Evolutionary conservation across 2,329 filamentous ascomycete species (phyloP).

Genomic region (Colletotrichum salicis): DNA sequence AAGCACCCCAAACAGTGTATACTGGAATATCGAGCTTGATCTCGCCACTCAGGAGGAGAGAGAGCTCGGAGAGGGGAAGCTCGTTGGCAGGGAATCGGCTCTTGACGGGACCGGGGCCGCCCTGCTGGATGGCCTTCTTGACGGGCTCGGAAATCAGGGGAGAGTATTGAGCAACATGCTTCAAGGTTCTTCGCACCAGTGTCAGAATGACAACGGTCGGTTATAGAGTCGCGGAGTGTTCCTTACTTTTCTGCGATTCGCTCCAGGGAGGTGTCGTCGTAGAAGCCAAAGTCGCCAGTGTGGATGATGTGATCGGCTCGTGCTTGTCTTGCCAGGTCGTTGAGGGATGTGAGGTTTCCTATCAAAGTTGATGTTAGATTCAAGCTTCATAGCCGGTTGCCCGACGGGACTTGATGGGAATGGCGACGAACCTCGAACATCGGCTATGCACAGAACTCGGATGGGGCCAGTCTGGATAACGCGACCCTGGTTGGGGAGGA

Average conservation of each 20-base stretch:
- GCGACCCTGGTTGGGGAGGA: slow-evolving; percentile 75
- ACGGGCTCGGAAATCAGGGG: slow-evolving; percentile 85
- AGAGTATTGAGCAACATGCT: slow-evolving; percentile 98
- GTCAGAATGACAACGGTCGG: slow-evolving; percentile 34
- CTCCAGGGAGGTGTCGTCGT: slow-evolving; percentile 94
- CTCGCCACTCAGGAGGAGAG: slow-evolving; percentile 86
- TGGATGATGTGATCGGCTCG: slow-evolving; percentile 98
- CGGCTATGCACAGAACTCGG: slow-evolving; percentile 76
- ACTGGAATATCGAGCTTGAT: slow-evolving; percentile 95
- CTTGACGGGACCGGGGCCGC: slow-evolving; percentile 83
- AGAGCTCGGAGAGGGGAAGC: slow-evolving; percentile 90
- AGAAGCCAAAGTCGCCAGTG: slow-evolving; percentile 99
- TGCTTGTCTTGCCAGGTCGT: slow-evolving; percentile 94
- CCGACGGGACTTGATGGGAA: slow-evolving; percentile 23
- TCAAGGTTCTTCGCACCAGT: slow-evolving; percentile 77
- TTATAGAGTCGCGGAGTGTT: slow-evolving; percentile 34
- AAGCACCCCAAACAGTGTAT: slow-evolving; percentile 99
- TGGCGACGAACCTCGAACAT: slow-evolving; percentile 71
- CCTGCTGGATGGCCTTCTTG: slow-evolving; percentile 74
- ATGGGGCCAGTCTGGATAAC: slow-evolving; percentile 73
- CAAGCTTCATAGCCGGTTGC: not conserved
- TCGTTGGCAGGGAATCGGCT: slow-evolving; percentile 83
- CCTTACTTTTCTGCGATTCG: slow-evolving; percentile 97
- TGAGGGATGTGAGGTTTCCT: slow-evolving; percentile 96
- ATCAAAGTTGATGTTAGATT: slow-evolving; percentile 19